Percentiles rank a stretch among this genome's conserved stretches.
Evolutionary conservation across 441 rosid genomes (phyloP).

Genomic region (Cnidoscolus chayamansa): DNA sequence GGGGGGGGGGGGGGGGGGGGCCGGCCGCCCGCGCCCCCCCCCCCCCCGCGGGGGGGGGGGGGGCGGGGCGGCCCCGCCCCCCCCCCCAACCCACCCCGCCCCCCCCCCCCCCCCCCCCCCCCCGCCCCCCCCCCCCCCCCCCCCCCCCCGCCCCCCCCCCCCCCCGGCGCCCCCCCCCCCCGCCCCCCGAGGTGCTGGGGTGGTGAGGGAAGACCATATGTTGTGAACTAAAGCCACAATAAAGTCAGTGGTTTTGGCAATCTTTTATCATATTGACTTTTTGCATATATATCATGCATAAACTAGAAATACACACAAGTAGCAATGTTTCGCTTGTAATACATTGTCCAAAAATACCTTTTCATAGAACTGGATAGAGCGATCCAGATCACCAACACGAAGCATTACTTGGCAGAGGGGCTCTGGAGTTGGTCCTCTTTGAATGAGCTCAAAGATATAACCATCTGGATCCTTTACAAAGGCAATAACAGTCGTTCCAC

Average conservation of each 20-base stretch:
- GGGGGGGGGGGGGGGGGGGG: too few relatives aligned
- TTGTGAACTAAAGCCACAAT: neutral
- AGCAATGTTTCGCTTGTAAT: neutral
- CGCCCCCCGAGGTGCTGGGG: too few relatives aligned
- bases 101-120: too few relatives aligned
- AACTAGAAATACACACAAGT: neutral
- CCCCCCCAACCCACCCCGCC: too few relatives aligned
- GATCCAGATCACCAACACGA: constrained; percentile 86
- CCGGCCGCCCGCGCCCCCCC: too few relatives aligned
- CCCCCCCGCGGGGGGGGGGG: too few relatives aligned
- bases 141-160: too few relatives aligned
- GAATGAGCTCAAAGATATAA: constrained; percentile 80
- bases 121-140: too few relatives aligned
- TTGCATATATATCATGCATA: neutral
- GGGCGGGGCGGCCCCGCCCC: too few relatives aligned
- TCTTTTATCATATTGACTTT: neutral
- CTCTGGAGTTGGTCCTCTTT: constrained; percentile 84
- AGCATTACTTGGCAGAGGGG: constrained; percentile 98
- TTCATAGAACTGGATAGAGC: constrained; percentile 82
- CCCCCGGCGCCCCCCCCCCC: too few relatives aligned
- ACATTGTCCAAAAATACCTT: constrained; percentile 36
- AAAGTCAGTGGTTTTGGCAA: neutral
- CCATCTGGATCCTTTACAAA: constrained; percentile 99
- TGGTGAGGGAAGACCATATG: too few relatives aligned
- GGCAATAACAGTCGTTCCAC: constrained; percentile 68